These are phyloP conservation scores for Lachnellula willkommii DNA, from an alignment of 2,329 filamentous ascomycete genomes.

Conservation along the genomic window DNA sequence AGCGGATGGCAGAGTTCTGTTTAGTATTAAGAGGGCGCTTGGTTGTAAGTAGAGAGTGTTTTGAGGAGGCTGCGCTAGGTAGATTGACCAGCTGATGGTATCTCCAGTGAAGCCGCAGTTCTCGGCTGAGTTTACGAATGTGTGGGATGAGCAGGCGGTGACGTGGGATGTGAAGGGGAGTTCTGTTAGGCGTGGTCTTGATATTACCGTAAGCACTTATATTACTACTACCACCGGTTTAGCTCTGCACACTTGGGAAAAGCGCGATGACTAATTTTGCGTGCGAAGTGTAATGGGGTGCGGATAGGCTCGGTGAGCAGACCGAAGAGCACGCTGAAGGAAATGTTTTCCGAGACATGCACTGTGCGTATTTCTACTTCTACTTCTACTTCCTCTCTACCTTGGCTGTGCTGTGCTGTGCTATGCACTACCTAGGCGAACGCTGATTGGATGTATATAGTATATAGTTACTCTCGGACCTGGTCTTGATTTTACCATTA, in stretches of 20 bases:
- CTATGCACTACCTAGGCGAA: not conserved
- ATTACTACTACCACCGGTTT: not conserved
- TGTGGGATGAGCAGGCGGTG: constrained; percentile 2
- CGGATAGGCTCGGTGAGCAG: constrained; percentile 3
- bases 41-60: not conserved
- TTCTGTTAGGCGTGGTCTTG: not conserved
- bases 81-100: not conserved
- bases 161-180: constrained; percentile 5
- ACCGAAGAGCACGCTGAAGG: not conserved
- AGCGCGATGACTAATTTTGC: not conserved
- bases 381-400: not conserved
- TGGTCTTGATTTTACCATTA: constrained; percentile 5
- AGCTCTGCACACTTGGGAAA: too few species aligned
- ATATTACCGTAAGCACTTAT: constrained; percentile 3
- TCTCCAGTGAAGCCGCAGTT: constrained; percentile 1
- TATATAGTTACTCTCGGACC: constrained; percentile 6
- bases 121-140: constrained; percentile 7
- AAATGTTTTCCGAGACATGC: constrained; percentile 2
- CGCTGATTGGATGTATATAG: not conserved
- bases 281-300: constrained; percentile 3
- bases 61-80: not conserved
- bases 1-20: constrained; percentile 1
- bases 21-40: constrained; percentile 1
- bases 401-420: not conserved
- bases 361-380: not conserved